Evolutionary conservation across 345 rosid genomes (phyloP), one percentile per base, ranked within the genome.

Genomic region (Populus deltoides): DNA sequence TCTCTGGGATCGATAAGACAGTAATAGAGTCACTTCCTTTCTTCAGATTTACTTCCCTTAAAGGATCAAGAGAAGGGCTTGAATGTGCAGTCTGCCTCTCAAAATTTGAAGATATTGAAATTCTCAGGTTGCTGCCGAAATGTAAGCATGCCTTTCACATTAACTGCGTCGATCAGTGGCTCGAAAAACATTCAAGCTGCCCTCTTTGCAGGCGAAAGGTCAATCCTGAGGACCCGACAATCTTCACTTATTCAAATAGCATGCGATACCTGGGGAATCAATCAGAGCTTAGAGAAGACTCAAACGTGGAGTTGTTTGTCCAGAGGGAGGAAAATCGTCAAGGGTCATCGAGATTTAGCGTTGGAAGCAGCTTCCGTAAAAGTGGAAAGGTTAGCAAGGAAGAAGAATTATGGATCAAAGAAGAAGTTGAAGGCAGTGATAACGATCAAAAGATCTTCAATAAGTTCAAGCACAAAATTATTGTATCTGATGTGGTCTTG

Each of bases 71-170:
- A 57, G 87, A 86, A 29, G 99, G 98, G 38, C 92, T 95, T 8
- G 98, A 95, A 78, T 95, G 99, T 68, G 85, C 91, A 0, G 99
- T 95, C 39, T 95, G 98, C 79, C 68, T 95, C 25, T 92, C 98
- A 3, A 91, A 83, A 86, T 95, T 93, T 76, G 99, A 93, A 76
- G 94, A 90, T 16, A 71, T 85, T 1, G 99, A 95, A 79, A 84
- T 93, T 63, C 88, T 95, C 4, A 73, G 97, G 76, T 63, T 95
- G 78, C 78, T 95, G 78, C 99, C 99, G 2, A 86, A 87, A 61
- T 93, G 99, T 83, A 85, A 90, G 59, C 99, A 95, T 77, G 99
- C 94, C 24, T 95, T 95, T 65, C 97, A 95, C 78, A 86, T 93
- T 33, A 84, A 83, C 79, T 95, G 98, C 27, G 90, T 95, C 41